Evolutionary conservation across 257 asterid genomes (phyloP).

Genomic region (Nicotiana tomentosiformis): DNA sequence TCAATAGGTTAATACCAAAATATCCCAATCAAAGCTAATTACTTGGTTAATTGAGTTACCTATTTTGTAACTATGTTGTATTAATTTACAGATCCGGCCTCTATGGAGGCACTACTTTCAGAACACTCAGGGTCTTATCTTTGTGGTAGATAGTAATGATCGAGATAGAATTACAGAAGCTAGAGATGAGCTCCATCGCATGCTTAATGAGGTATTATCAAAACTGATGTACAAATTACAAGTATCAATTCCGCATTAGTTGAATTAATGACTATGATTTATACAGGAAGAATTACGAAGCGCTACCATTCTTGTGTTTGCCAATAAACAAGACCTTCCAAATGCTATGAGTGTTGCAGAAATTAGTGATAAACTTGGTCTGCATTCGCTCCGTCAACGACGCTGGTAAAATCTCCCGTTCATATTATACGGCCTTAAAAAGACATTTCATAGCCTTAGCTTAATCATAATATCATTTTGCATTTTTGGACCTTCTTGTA

Average conservation of each 20-base stretch:
- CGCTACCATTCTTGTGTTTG: conserved; percentile 36
- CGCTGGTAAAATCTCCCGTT: conserved; percentile 24
- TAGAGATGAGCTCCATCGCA: conserved; percentile 42
- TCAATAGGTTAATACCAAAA: neutral
- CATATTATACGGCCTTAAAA: no score
- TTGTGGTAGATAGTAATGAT: conserved; percentile 46
- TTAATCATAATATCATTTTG: no score
- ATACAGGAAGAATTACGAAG: conserved; percentile 34
- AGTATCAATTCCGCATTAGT: no score
- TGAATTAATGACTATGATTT: neutral
- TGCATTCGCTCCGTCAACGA: conserved; percentile 31
- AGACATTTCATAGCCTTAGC: no score
- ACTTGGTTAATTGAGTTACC: neutral
- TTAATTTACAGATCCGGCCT: conserved; percentile 32
- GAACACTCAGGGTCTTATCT: conserved; percentile 45
- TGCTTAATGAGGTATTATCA: conserved; percentile 30
- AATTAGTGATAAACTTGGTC: conserved; percentile 39
- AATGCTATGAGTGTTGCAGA: conserved; percentile 39
- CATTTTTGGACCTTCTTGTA: no score
- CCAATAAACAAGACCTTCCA: conserved; percentile 48
- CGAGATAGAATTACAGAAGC: conserved; percentile 39
- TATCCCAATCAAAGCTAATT: neutral
- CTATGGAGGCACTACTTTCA: conserved; percentile 44
- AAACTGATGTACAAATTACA: neutral
- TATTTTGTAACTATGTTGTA: neutral